Evolutionary conservation across 202 grass and related monocot genomes (phyloP), one percentile per base, ranked within the genome.

Genomic region (Carex sylvatica): DNA sequence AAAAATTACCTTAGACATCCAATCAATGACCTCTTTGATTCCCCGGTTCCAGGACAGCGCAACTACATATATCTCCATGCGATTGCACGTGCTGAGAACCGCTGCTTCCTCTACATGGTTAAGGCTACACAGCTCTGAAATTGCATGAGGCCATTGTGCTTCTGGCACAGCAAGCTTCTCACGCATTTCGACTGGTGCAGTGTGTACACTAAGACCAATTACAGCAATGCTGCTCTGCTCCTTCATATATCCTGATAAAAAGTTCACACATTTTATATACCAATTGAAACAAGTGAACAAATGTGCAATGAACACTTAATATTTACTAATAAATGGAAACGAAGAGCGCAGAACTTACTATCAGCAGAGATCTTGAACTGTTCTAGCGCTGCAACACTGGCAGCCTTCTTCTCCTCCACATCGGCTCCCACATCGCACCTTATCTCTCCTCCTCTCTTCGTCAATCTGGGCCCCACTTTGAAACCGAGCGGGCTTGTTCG

Each of bases 311-410:
- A 9, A 2, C 55, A 74, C 6, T 40, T 40, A 40, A 47, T n/a
- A 54, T 70, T 67, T 58, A 5, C 60, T 4, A 44, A 76, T 4
- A 44, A 76, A 30, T 15, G 24, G 12, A 28, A 74, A 58, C 9
- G 4, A 16, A 56, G 22, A 40, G 64, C 5, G 20, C 85, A 40
- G 26, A 31, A 87, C 93, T 96, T 84, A 96, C 90, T 83, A 82
- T 96, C 93, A 2, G 88, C 90, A 18, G 90, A 96, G 87, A 96
- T 96, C 86, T 96, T 96, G 87, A 96, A 96, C 88, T 91, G 90
- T 77, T 96, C 93, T 56, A 96, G 80, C 22, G 93, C 88, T 55
- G 87, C 82, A 69, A 91, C 85, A 89, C 87, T 91, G 80, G 88
- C 82, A 0, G 60, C 85, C 85, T 90, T 89, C 83, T 89, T 90